Base-by-base conservation (phyloP, 352 stramenopile species). In the Saprolegnia parasitica region DNA sequence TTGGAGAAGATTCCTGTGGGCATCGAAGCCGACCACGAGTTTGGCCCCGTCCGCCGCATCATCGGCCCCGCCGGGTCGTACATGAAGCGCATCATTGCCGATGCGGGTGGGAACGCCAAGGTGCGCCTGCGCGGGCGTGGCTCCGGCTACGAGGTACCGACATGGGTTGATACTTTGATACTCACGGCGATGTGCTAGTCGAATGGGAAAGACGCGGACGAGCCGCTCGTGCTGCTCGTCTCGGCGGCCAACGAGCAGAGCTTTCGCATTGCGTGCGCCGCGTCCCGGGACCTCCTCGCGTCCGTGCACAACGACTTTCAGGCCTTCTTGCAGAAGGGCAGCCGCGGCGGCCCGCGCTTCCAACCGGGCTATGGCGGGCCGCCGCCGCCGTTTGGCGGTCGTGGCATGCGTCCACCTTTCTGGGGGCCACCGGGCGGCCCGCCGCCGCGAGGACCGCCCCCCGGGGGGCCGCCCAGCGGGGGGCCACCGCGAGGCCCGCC, bases 71-170 rank as follows among this genome's bases (percentile, higher is more conserved):
- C 76, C 0, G 87, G 86, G 5, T 86, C 83, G 5, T 82, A 96
- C 62, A 91, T 96, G 82, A 94, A 96, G 72, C 87, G 87, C 18
- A 96, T 96, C 67, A 93, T 84, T 50, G 72, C 87, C 18, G 87
- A 96, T 49, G 82, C 87, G 0, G 79, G 86, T 26, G 86, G 86
- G 0, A 87, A 87, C 54, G 86, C 87, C 45, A 94, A 93, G 68
- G 87, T 96, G 60, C 87, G 87, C 52, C 81, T 96, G 35, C 87
- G 87, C n/a, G 87, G 87, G 13, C 81, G 82, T 42, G 87, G 87
- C 24, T 94, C 86, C 0, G 87, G 87, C 0, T 87, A 82, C 0
- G 87, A 96, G 74, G 78, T 79, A 65, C 78, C n/a, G n/a, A n/a
- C n/a, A n/a, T n/a, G 75, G 0, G 73, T 63, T 10, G 16, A 40